Conservation (phyloP, 768 basidiomycete species). For the Lactifluus pinguis region DNA sequence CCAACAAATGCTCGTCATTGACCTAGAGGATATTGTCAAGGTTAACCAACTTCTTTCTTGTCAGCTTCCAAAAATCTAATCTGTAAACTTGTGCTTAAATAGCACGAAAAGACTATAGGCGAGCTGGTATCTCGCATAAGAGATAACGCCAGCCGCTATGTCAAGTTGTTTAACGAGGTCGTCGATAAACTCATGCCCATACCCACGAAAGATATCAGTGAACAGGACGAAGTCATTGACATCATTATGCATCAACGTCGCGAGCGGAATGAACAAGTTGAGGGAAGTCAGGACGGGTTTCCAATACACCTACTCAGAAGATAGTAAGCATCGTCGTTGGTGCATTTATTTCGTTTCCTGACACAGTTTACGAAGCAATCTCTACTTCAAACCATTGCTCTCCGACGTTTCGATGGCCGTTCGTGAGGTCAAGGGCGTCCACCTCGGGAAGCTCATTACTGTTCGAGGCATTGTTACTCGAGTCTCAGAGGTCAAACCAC, state of each 20-base stretch:
- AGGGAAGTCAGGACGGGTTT: constrained; percentile 68
- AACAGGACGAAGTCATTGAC: constrained; percentile 92
- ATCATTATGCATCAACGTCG: constrained; percentile 90
- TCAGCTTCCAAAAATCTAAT: background rate
- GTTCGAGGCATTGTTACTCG: constrained; percentile 97
- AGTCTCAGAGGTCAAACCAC: constrained; percentile 97
- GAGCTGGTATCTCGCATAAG: constrained; percentile 75
- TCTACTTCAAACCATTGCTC: constrained; percentile 87
- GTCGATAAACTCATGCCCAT: constrained; percentile 84
- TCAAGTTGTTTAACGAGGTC: constrained; percentile 79
- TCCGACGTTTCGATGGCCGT: constrained; percentile 77
- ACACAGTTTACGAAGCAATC: constrained; percentile 48
- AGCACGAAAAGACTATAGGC: constrained; percentile 64
- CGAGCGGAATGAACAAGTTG: constrained; percentile 77
- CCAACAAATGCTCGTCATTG: constrained; percentile 80
- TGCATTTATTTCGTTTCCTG: constrained; percentile 10
- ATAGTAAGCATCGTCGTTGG: constrained; percentile 61
- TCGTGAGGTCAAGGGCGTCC: constrained; percentile 75
- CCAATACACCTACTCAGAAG: constrained; percentile 86
- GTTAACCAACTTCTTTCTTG: constrained; percentile 32
- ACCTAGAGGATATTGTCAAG: constrained; percentile 77
- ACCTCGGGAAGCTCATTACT: constrained; percentile 90
- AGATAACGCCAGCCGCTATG: constrained; percentile 83
- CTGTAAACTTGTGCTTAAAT: background rate
- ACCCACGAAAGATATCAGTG: constrained; percentile 83